phyloP scores from a whole-genome alignment of 2,329 filamentous ascomycete genomes.

The Penicillium concentricum region DNA sequence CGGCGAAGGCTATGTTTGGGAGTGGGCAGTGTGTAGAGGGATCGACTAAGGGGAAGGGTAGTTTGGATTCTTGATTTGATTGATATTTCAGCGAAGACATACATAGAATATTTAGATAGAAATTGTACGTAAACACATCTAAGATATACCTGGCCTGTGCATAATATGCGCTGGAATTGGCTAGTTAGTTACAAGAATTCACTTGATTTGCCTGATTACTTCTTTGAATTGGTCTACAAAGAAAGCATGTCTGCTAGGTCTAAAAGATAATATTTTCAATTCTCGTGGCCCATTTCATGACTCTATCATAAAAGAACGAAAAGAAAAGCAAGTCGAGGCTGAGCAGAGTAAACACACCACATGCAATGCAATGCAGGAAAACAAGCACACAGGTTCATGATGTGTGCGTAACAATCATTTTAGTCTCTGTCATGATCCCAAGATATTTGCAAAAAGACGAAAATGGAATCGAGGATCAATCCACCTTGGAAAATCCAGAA shows the following conservation, averaged over 20 bases:
- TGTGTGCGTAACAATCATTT: constrained; percentile 28
- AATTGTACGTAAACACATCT: not conserved
- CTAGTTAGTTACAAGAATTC: not conserved
- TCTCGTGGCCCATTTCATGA: constrained; percentile 35
- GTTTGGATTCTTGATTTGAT: constrained; percentile 15
- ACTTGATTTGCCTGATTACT: not conserved
- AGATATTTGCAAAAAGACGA: constrained; percentile 21
- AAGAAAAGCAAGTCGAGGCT: constrained; percentile 26
- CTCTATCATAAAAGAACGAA: constrained; percentile 35
- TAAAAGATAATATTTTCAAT: constrained; percentile 26
- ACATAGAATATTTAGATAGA: not conserved
- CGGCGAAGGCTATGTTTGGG: constrained; percentile 28
- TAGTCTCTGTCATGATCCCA: constrained; percentile 29
- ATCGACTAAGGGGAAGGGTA: constrained; percentile 24
- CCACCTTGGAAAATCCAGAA: constrained; percentile 15
- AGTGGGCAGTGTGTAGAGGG: constrained; percentile 21
- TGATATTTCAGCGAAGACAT: not conserved
- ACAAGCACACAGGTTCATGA: constrained; percentile 28
- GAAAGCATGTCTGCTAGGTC: not conserved
- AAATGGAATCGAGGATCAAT: constrained; percentile 9
- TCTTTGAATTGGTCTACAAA: not conserved
- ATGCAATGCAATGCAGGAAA: constrained; percentile 26
- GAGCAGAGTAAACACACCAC: constrained; percentile 31
- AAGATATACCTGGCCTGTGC: not conserved
- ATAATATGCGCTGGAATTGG: not conserved